Base-by-base conservation (phyloP, 2,329 filamentous ascomycete genomes). In the Thyridium curvatum region DNA sequence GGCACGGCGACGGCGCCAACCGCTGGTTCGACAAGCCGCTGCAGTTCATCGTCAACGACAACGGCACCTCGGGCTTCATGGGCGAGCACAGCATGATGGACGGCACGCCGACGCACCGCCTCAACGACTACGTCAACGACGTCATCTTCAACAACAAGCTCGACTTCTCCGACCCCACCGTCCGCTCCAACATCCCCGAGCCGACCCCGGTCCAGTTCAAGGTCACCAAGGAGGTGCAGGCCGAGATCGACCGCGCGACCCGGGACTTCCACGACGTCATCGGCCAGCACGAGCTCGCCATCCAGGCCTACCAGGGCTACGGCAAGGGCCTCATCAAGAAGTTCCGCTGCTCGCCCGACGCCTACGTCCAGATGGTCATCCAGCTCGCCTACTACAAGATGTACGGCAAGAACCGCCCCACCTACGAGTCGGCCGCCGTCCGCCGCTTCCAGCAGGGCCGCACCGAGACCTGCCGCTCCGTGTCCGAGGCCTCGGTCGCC, bases 51-150 rank as follows among this genome's bases (percentile, higher is more conserved):
- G 63, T 98, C 68, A 96, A 95, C 64, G 90, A 98, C 61, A 98
- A 98, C 61, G 93, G 93, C 52, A 94, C 93, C 8, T 86, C 93
- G 3, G 93, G 93, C 45, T 98, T 98, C 74, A 91, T 89, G 75
- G 93, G 93, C 56, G 93, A 98, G 68, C 93, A 98, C 74, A 94
- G 86, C 54, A 97, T 98, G 93, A 98, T 98, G 94, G 93, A 98
- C 60, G 93, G 94, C 48, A 98, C 93, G 7, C 90, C 94, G 1
- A 98, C 94, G 3, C 93, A 97, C 66, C 84, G 94, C 33, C 76
- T 98, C 13, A 98, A 96, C 63, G 93, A 98, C 73, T 93, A 89
- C 57, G 77, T 94, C 58, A 94, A 91, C 69, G 81, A 86, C 59
- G 77, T 86, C 55, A 96, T 97, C 62, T 90, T 95, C 67, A 83